phyloP scores from a whole-genome alignment of 2,329 filamentous ascomycete species.

The Lecanicillium sp. region DNA sequence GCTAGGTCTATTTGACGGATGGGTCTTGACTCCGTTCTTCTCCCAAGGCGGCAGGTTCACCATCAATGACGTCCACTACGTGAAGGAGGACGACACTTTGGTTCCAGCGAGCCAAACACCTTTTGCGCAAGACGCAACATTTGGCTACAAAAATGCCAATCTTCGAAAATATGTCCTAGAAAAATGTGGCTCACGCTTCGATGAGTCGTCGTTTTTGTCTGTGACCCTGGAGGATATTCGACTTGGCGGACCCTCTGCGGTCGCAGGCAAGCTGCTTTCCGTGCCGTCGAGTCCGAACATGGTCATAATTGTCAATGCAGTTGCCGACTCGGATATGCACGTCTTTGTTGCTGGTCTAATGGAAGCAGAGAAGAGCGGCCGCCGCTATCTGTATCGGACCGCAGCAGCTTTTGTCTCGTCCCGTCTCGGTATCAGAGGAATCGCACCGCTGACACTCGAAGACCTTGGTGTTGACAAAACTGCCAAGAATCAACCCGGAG shows the following conservation, averaged over 20 bases:
- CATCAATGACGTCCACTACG: slow-evolving; percentile 47
- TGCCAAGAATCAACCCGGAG: slow-evolving; percentile 26
- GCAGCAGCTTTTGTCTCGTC: slow-evolving; percentile 34
- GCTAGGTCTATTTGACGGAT: slow-evolving; percentile 39
- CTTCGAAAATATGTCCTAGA: slow-evolving; percentile 38
- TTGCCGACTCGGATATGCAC: slow-evolving; percentile 45
- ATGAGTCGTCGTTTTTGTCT: slow-evolving; percentile 16
- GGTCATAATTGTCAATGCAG: slow-evolving; percentile 46
- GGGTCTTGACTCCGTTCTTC: slow-evolving; percentile 49
- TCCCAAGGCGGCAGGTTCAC: slow-evolving; percentile 47
- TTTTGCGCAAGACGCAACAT: slow-evolving; percentile 48
- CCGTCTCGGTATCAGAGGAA: slow-evolving; percentile 39
- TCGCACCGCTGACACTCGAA: slow-evolving; percentile 36
- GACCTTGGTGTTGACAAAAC: slow-evolving; percentile 26
- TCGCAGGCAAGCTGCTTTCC: slow-evolving; percentile 16
- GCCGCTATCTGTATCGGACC: slow-evolving; percentile 28
- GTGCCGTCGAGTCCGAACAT: slow-evolving; percentile 24
- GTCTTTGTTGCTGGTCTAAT: slow-evolving; percentile 43
- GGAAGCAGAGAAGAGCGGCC: slow-evolving; percentile 20
- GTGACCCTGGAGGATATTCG: slow-evolving; percentile 21
- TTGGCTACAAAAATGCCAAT: slow-evolving; percentile 47
- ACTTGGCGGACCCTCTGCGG: slow-evolving; percentile 18
- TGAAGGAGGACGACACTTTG: slow-evolving; percentile 36
- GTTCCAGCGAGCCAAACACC: slow-evolving; percentile 39
- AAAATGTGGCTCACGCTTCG: slow-evolving; percentile 30